These are phyloP conservation scores for Solanum chacoense DNA, from an alignment of 305 asterid species.

Conservation along the genomic window DNA sequence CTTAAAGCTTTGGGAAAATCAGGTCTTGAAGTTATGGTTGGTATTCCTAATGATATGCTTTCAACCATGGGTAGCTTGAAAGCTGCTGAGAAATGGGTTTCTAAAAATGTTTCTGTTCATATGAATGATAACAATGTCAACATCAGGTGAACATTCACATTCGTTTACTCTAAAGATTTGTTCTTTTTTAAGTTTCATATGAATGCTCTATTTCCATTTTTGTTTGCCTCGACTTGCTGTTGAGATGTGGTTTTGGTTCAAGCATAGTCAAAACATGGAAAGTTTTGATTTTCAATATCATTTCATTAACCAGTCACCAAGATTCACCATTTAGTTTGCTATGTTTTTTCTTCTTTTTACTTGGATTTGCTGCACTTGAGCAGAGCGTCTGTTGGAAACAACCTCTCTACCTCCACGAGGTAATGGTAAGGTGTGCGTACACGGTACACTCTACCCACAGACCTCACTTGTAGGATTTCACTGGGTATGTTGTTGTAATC, in stretches of 20 bases:
- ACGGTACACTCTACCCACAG: not conserved
- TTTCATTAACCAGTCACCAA: not conserved
- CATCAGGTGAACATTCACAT: constrained; percentile 42
- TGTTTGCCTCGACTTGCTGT: not conserved
- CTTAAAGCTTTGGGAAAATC: constrained; percentile 53
- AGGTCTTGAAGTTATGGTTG: constrained; percentile 84
- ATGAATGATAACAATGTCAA: constrained; percentile 33
- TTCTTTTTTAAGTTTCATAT: not conserved
- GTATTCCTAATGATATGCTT: constrained; percentile 88
- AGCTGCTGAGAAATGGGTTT: constrained; percentile 76
- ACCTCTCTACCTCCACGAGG: not conserved
- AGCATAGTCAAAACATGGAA: not conserved
- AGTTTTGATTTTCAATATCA: not conserved
- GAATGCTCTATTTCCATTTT: not conserved
- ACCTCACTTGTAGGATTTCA: not conserved
- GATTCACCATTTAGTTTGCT: not conserved
- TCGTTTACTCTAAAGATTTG: not conserved
- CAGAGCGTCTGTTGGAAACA: not conserved
- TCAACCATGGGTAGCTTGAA: constrained; percentile 40
- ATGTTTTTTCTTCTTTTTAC: not conserved
- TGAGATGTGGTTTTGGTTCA: not conserved
- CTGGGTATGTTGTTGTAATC: not conserved
- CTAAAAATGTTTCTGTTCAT: constrained; percentile 56
- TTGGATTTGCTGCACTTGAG: not conserved
- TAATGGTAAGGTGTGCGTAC: not conserved